Evolutionary conservation across 2,329 filamentous ascomycete species (phyloP).

Genomic region (Diaporthe citrichinensis): DNA sequence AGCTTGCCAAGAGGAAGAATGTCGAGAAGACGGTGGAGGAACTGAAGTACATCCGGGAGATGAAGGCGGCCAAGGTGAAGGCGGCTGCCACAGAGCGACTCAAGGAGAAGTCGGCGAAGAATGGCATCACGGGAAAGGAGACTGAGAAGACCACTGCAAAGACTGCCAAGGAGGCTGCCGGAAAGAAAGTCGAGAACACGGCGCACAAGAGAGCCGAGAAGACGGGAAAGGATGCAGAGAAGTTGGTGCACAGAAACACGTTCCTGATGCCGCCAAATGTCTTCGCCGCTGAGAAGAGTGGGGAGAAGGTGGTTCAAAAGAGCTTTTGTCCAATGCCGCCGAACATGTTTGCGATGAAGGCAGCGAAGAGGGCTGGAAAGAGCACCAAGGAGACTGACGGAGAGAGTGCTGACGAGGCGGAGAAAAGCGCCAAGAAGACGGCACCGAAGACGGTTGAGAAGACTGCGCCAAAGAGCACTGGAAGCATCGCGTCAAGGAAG

Average conservation of each 20-base stretch:
- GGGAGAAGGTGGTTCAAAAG: background rate
- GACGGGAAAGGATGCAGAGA: background rate
- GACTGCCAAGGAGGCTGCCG: background rate
- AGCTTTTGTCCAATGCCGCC: too few species aligned
- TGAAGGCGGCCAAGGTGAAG: background rate
- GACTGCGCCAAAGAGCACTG: background rate
- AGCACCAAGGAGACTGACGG: background rate
- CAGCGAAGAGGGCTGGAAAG: background rate
- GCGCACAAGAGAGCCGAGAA: background rate
- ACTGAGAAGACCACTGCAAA: background rate
- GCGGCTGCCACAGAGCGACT: background rate
- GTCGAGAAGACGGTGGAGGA: background rate
- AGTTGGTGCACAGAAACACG: too few species aligned
- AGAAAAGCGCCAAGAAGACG: background rate
- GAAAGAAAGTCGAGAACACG: background rate
- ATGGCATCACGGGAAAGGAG: background rate
- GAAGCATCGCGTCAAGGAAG: background rate
- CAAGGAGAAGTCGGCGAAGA: background rate
- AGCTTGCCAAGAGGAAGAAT: background rate
- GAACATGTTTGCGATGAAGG: background rate
- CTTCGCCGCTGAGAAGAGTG: background rate
- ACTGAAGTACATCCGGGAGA: background rate
- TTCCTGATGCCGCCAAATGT: background rate
- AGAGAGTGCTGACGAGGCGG: background rate
- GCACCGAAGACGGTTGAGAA: background rate